phyloP scores from a whole-genome alignment of 192 early-diverging fungal genomes.

The Jimgerdemannia flammicorona region DNA sequence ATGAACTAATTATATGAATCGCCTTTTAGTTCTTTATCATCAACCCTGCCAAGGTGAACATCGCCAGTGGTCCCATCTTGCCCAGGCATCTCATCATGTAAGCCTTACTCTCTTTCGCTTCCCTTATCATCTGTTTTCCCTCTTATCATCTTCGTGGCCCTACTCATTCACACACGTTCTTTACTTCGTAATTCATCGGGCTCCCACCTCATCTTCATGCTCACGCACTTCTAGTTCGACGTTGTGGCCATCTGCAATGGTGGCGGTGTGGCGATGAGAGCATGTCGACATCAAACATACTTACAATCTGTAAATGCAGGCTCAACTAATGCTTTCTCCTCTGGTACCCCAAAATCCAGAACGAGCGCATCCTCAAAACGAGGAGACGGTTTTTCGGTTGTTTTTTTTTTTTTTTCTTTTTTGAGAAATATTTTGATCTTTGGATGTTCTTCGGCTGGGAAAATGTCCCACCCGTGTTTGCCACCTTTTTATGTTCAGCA shows the following conservation, averaged over 20 bases:
- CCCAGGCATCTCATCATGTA: constrained; percentile 81
- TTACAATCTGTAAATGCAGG: no score
- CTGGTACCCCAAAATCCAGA: no score
- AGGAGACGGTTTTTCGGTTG: no score
- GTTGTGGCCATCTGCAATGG: constrained; percentile 82
- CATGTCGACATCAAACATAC: no score
- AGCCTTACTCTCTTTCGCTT: not conserved
- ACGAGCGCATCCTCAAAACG: no score
- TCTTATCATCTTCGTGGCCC: not conserved
- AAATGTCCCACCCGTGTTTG: no score
- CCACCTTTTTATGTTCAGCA: no score
- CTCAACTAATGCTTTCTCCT: no score
- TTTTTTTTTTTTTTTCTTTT: no score
- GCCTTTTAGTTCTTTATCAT: constrained; percentile 53
- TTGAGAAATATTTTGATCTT: no score
- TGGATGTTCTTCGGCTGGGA: no score
- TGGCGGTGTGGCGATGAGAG: constrained; percentile 69
- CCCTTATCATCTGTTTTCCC: not conserved
- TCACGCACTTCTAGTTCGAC: constrained; percentile 77
- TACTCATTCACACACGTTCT: not conserved
- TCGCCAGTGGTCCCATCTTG: constrained; percentile 78
- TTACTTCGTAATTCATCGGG: constrained; percentile 53
- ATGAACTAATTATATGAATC: not conserved
- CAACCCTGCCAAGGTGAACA: constrained; percentile 67
- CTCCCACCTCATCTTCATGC: constrained; percentile 76